Base-by-base conservation (phyloP, 129 eudicot species). In the Tagetes patula region DNA sequence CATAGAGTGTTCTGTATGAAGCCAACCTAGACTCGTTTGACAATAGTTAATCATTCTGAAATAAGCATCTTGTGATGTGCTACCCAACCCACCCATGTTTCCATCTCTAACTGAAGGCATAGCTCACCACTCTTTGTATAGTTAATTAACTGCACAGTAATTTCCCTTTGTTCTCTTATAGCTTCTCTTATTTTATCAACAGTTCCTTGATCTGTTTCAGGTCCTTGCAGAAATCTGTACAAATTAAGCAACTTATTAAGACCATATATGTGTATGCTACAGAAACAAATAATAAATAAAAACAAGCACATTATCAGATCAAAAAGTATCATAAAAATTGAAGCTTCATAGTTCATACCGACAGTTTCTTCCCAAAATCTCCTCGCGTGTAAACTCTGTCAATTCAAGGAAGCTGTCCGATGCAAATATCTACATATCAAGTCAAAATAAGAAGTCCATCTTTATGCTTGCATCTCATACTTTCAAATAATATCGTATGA, bases 381-480 rank as follows among this genome's bases (percentile, higher is more conserved):
- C 99, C 79, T 95, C 99, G 39, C 99, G 87, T 40, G 97, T 82
- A 69, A 65, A 91, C 82, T 95, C 99, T n/a, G 99, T 95, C 80
- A 95, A 71, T 58, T 95, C 99, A 13, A 95, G 94, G 81, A 95
- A 95, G 86, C 99, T 95, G 74, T 95, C 99, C 37, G 99, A 95
- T 67, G 99, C 99, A 67, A 90, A 95, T 61, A 95, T 95, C 99
- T 95, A 90, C 83, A 85, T 70, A 48, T 33, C 5, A 49, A 70
- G 55, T 59, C 56, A 42, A 33, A 50, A 45, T 68, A 43, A 27
- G 61, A 37, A 55, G 61, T 41, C 14, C 39, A 36, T 9, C 3
- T 48, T 11, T 8, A 67, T 65, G 54, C 8, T 64, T 64, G 50
- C 63, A 71, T 50, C 66, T 75, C 47, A 49, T 46, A 2, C 7